Percentiles rank a stretch among this genome's conserved stretches.
These are phyloP conservation scores for Hawksworthiomyces lignivorus DNA, from an alignment of 2,329 filamentous ascomycete genomes.

Conservation along the genomic window DNA sequence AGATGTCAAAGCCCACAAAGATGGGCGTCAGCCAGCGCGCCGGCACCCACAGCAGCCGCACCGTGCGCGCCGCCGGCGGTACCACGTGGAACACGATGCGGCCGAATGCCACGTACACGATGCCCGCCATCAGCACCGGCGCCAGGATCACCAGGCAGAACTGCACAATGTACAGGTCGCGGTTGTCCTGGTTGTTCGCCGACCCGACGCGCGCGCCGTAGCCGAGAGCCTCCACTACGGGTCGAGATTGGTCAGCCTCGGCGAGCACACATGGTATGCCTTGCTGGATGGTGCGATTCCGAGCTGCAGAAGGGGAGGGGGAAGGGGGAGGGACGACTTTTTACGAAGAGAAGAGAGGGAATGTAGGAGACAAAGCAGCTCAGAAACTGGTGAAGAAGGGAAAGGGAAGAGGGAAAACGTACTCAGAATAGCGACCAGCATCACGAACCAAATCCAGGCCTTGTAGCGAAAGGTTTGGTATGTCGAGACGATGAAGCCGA, in stretches of 20 bases:
- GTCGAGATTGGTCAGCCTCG: too few species aligned
- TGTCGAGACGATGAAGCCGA: conserved; percentile 18
- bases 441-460: conserved; percentile 24
- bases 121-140: conserved; percentile 31
- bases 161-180: conserved; percentile 25
- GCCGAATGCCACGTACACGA: conserved; percentile 31
- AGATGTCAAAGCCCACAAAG: conserved; percentile 33
- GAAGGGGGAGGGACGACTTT: too few species aligned
- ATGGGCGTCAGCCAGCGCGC: conserved; percentile 28
- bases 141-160: conserved; percentile 30
- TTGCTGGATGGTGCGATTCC: too few species aligned
- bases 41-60: conserved; percentile 29
- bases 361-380: too few species aligned
- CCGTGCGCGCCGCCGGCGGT: conserved; percentile 23
- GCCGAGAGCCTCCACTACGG: conserved; percentile 29
- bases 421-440: conserved; percentile 22
- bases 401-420: conserved; percentile 5
- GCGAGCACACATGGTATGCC: too few species aligned
- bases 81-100: conserved; percentile 32
- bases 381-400: not conserved
- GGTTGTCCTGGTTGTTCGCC: conserved; percentile 17
- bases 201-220: conserved; percentile 27
- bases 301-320: too few species aligned
- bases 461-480: conserved; percentile 20
- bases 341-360: too few species aligned